A percentile compares a stretch with the other conserved stretches of the same genome.
These are phyloP conservation scores for Postia placenta DNA, from an alignment of 768 basidiomycete species.

Conservation along the genomic window DNA sequence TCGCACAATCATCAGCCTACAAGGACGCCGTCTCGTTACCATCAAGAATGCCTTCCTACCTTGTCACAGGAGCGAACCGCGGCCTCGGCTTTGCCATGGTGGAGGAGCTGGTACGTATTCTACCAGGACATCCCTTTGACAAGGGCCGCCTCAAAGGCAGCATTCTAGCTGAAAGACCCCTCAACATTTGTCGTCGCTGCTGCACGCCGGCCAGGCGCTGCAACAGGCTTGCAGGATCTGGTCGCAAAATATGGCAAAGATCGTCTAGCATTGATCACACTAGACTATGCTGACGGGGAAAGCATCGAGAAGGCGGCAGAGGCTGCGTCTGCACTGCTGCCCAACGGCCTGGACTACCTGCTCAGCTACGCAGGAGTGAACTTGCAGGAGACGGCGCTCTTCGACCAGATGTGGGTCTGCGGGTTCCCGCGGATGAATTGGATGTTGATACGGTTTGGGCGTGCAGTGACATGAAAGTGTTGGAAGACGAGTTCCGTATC, in stretches of 20 bases:
- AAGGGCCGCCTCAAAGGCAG: neutral
- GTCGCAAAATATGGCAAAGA: neutral
- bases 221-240: neutral
- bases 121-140: neutral
- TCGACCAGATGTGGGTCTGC: slow-evolving; percentile 1
- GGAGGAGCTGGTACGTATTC: neutral
- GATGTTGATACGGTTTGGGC: too few species aligned
- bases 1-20: too few species aligned
- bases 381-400: neutral
- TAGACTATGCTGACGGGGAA: neutral
- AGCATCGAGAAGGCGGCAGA: slow-evolving; percentile 1
- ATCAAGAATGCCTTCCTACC: slow-evolving; percentile 2
- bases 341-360: slow-evolving; percentile 3
- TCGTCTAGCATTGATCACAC: neutral
- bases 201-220: neutral
- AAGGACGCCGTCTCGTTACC: too few species aligned
- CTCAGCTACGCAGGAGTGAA: neutral
- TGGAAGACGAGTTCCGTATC: slow-evolving; percentile 2
- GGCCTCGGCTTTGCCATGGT: slow-evolving; percentile 2
- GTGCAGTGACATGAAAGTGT: neutral
- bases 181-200: neutral
- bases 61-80: neutral
- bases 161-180: slow-evolving; percentile 1
- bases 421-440: too few species aligned
- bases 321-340: neutral